Evolutionary conservation across 2,329 filamentous ascomycete genomes (phyloP).

Genomic region (Microdochium bolleyi): DNA sequence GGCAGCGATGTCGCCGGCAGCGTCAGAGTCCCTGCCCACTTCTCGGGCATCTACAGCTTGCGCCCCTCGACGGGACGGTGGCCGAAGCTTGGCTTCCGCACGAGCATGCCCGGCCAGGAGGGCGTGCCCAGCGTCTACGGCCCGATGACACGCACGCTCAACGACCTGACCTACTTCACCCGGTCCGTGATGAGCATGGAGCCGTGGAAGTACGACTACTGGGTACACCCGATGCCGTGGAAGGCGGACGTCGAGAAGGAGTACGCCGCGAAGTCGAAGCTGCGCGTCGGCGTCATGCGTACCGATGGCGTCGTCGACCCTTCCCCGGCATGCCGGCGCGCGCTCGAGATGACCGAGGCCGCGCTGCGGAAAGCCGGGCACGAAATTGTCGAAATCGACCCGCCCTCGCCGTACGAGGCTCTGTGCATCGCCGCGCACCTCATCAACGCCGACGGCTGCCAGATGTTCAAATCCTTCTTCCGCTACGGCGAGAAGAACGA

Average conservation of each 20-base stretch:
- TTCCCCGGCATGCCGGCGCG: constrained; percentile 73
- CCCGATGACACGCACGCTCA: constrained; percentile 81
- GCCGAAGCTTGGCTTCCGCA: constrained; percentile 77
- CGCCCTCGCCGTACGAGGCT: constrained; percentile 66
- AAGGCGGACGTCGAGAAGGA: constrained; percentile 51
- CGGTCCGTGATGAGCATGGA: constrained; percentile 69
- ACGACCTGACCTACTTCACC: constrained; percentile 80
- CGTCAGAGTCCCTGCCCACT: constrained; percentile 80
- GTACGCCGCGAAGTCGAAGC: constrained; percentile 45
- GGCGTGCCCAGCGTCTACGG: constrained; percentile 84
- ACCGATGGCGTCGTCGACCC: constrained; percentile 81
- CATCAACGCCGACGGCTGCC: constrained; percentile 76
- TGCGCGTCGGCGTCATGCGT: constrained; percentile 69
- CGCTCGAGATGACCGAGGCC: constrained; percentile 60
- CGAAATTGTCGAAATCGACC: constrained; percentile 55
- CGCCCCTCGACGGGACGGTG: constrained; percentile 84
- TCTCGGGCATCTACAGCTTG: constrained; percentile 80
- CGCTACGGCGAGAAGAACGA: constrained; percentile 74
- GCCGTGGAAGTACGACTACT: constrained; percentile 84
- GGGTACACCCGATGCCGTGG: constrained; percentile 81
- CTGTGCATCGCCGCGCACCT: constrained; percentile 71
- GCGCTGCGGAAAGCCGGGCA: constrained; percentile 69
- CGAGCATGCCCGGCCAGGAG: constrained; percentile 89
- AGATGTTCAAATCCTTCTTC: constrained; percentile 71
- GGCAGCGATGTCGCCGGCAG: constrained; percentile 89